These are phyloP conservation scores for Dalbergia cultrata DNA, from an alignment of 306 rosid species.

Conservation along the genomic window DNA sequence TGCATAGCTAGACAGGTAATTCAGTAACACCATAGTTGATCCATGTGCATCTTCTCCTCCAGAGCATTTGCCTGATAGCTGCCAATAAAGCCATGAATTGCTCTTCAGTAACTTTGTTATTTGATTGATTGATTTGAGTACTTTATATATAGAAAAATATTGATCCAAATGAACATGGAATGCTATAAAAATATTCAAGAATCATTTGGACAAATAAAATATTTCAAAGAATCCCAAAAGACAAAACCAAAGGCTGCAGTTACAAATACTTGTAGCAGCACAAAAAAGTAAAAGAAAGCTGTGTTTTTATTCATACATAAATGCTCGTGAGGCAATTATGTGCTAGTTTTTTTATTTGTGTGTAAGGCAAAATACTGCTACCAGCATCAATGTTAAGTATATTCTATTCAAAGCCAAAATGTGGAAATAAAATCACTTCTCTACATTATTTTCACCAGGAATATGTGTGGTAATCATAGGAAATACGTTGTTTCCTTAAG, in stretches of 20 bases:
- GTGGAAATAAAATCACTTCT: constrained; percentile 27
- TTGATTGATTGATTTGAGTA: not conserved
- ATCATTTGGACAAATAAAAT: not conserved
- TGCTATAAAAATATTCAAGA: not conserved
- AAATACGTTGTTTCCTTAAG: constrained; percentile 18
- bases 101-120: not conserved
- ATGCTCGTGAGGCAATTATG: not conserved
- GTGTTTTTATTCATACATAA: not conserved
- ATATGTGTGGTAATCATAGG: not conserved
- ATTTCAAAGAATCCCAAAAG: constrained; percentile 3
- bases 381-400: constrained; percentile 44
- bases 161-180: not conserved
- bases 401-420: constrained; percentile 32
- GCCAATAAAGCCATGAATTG: constrained; percentile 37
- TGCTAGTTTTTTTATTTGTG: not conserved
- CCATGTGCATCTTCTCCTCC: constrained; percentile 78
- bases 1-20: constrained; percentile 66
- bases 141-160: not conserved
- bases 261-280: constrained; percentile 7
- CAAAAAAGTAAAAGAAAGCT: constrained; percentile 36
- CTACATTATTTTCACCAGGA: not conserved
- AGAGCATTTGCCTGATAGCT: constrained; percentile 77
- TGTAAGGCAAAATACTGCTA: not conserved
- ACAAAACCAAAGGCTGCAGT: not conserved
- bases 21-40: constrained; percentile 69